These are phyloP conservation scores for Rosellinia necatrix DNA, from an alignment of 2,329 filamentous ascomycete species.

Conservation along the genomic window DNA sequence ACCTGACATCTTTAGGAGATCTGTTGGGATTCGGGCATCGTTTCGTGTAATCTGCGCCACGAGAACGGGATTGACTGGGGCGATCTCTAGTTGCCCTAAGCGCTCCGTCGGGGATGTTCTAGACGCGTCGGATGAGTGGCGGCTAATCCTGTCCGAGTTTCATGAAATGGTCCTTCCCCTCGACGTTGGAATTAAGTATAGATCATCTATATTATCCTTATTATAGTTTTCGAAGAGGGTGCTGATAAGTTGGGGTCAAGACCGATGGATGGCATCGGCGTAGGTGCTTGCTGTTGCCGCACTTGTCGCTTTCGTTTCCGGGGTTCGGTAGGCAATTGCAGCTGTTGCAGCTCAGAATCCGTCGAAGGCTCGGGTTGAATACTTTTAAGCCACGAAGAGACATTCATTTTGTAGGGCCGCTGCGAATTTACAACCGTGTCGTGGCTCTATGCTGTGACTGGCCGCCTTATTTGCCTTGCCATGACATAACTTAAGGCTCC, in stretches of 20 bases:
- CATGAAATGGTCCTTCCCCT: not conserved
- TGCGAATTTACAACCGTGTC: too few relatives aligned
- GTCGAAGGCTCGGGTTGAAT: not conserved
- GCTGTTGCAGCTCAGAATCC: not conserved
- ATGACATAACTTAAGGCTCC: too few relatives aligned
- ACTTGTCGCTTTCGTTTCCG: not conserved
- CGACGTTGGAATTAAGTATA: not conserved
- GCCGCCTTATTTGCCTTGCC: too few relatives aligned
- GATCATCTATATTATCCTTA: not conserved
- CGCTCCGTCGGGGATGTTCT: constrained; percentile 2
- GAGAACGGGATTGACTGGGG: not conserved
- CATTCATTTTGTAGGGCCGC: not conserved
- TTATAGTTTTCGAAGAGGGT: not conserved
- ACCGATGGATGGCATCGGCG: not conserved
- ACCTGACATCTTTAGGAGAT: not conserved
- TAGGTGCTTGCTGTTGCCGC: not conserved
- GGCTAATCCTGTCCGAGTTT: not conserved
- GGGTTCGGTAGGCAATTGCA: not conserved
- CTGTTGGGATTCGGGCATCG: not conserved
- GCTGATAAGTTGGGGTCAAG: not conserved
- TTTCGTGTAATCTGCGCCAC: not conserved
- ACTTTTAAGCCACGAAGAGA: constrained; percentile 1
- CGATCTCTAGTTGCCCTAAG: not conserved
- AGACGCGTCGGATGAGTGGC: not conserved
- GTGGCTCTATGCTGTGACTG: too few relatives aligned